Evolutionary conservation across 2,329 filamentous ascomycete species (phyloP), one percentile per base, ranked within the genome.

Genomic region (Phaeosphaeria sp.): DNA sequence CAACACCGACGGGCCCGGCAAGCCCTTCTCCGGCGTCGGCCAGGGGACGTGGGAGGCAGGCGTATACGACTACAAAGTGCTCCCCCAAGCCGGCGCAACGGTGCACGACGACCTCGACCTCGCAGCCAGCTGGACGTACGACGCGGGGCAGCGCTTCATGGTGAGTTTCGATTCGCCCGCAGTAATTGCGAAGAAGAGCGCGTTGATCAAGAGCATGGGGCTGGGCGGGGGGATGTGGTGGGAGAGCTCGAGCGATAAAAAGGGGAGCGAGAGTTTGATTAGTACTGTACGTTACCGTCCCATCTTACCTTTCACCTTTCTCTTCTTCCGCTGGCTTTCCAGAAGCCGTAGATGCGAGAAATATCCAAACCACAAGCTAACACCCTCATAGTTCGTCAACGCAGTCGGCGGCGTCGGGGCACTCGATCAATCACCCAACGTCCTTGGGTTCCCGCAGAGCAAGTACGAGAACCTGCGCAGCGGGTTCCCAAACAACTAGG

Each of bases 391-490:
- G 72, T 76, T 69, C 17, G 85, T 90, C 1, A 80, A 84, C 30
- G 79, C 77, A 0, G 75, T 91, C 11, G 89, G 87, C 18, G 87
- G 87, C 0, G 72, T 77, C 0, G 64, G 65, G 3, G 76, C 68
- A 1, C 76, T 92, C 33, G 80, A 87, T 59, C 78, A 78, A 68
- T 79, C 76, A 50, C 67, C 80, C 18, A 92, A 92, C 64, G 86
- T 87, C 65, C 72, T 91, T 39, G 77, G 79, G 41, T 91, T 87
- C 70, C 89, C 89, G 4, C 77, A 83, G 50, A 87, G 82, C 47
- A 90, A 89, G 78, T 92, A 91, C 66, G 89, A 91, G 51, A 92
- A 92, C 69, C 64, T 92, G 55, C 58, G 60, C 11, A 58, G 46
- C 18, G 64, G 63, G 10, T 64, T 72, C 10, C 66, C 66, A 2